Base-by-base conservation (phyloP, 2,329 filamentous ascomycete genomes). In the Fusarium armeniacum region DNA sequence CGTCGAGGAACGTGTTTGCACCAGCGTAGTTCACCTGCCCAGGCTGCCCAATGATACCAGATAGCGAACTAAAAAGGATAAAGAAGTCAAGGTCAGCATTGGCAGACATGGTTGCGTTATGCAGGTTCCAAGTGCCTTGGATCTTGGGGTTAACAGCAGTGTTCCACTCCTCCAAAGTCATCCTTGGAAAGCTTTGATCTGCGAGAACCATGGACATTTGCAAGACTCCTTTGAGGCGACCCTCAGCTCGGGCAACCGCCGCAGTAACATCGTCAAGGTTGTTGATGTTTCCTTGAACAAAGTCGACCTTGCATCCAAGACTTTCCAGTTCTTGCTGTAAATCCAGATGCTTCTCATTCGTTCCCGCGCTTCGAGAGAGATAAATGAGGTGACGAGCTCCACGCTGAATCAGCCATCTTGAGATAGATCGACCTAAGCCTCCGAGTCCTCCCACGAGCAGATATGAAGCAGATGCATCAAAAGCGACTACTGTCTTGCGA, bases 161-260 rank as follows among this genome's bases (percentile, higher is more conserved):
- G 4, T 53, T 58, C 55, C 55, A 58, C 36, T 53, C 55, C 1
- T 58, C 22, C 3, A 43, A 53, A 2, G 55, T 24, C 55, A 58
- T 58, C 7, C 26, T 53, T 1, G 15, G 7, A 12, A 58, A 58
- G 7, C 46, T 40, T 5, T 53, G 55, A 18, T 58, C 55, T 6
- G 35, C 40, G 8, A 58, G 55, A 30, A 58, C 55, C 55, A 58
- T 58, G 1, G 46, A 58, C 55, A 58, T 58, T 24, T 58, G 55
- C 1, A 58, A 20, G 6, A 58, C 40, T n/a, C 55, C 55, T 15
- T 53, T 53, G 10, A 58, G 46, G 10, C n/a, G 30, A 6, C 46
- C 47, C 3, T 43, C 6, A 3, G 55, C 46, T 15, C 22, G 22
- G 2, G 46, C 11, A 15, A 58, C 30, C 1, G 46, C 46, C 1